phyloP scores from a whole-genome alignment of 1,139 yeast species.

The Tardiomyces depauwii region DNA sequence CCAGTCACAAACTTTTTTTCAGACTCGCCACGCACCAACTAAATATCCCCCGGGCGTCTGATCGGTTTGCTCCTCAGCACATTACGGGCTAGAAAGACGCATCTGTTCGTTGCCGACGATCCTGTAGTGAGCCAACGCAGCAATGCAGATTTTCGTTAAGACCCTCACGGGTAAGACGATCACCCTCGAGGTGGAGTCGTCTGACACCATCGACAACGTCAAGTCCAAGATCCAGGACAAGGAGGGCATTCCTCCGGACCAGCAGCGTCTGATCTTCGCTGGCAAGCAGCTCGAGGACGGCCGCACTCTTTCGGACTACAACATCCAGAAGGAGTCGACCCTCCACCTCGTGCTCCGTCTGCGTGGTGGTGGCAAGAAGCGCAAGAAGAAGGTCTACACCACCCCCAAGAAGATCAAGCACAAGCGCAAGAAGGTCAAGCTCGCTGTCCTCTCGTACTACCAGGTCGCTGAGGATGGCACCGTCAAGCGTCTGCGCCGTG shows the following conservation, averaged over 20 bases:
- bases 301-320: conserved; percentile 69
- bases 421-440: conserved; percentile 99
- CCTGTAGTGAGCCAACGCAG: conserved; percentile 12
- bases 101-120: conserved; percentile 24
- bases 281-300: conserved; percentile 85
- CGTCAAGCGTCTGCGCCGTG: conserved; percentile 98
- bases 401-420: conserved; percentile 99
- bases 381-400: conserved; percentile 99
- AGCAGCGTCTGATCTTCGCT: conserved; percentile 94
- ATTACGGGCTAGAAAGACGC: conserved; percentile 23
- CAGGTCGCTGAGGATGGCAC: conserved; percentile 98
- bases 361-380: conserved; percentile 90
- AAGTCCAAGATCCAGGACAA: conserved; percentile 98
- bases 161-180: conserved; percentile 99
- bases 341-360: conserved; percentile 62
- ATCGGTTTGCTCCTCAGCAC: neutral
- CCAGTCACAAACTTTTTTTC: no score
- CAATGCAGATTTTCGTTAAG: conserved; percentile 97
- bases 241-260: conserved; percentile 98
- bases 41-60: no score
- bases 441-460: conserved; percentile 99
- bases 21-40: no score
- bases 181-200: conserved; percentile 98
- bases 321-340: conserved; percentile 69
- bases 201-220: conserved; percentile 99